These are phyloP conservation scores for Logfia minima DNA, from an alignment of 129 eudicot genomes.

Conservation along the genomic window DNA sequence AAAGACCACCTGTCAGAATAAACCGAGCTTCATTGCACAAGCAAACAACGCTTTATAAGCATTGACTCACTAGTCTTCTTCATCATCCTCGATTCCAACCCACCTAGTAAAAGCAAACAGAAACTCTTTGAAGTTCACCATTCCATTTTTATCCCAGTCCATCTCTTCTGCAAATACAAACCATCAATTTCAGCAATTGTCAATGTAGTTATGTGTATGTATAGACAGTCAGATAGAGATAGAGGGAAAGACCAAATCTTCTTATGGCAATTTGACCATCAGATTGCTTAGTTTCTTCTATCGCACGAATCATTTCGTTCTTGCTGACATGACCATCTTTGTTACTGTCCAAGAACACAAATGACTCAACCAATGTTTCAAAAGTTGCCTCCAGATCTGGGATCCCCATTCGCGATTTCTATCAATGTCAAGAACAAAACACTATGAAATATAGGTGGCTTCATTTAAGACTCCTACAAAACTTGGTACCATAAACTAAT, in stretches of 20 bases:
- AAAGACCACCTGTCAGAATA: background rate
- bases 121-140: conserved; percentile 87
- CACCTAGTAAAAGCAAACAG: conserved; percentile 85
- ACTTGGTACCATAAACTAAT: too few species aligned
- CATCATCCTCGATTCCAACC: conserved; percentile 86
- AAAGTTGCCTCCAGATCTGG: conserved; percentile 76
- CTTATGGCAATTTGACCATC: conserved; percentile 87
- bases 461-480: too few species aligned
- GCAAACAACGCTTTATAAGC: background rate
- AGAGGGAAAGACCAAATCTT: conserved; percentile 70
- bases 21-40: background rate
- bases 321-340: conserved; percentile 87
- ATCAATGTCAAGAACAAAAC: conserved; percentile 38
- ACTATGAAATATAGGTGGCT: background rate
- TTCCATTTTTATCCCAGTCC: conserved; percentile 98
- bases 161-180: conserved; percentile 70
- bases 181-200: conserved; percentile 3
- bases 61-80: conserved; percentile 55
- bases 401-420: conserved; percentile 74
- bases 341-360: conserved; percentile 84
- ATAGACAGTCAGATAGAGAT: background rate
- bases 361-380: conserved; percentile 86
- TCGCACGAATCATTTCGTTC: conserved; percentile 77
- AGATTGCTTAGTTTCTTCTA: conserved; percentile 64
- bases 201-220: background rate